Evolutionary conservation across 768 basidiomycete species (phyloP).

Genomic region (Hericium rajendrae): DNA sequence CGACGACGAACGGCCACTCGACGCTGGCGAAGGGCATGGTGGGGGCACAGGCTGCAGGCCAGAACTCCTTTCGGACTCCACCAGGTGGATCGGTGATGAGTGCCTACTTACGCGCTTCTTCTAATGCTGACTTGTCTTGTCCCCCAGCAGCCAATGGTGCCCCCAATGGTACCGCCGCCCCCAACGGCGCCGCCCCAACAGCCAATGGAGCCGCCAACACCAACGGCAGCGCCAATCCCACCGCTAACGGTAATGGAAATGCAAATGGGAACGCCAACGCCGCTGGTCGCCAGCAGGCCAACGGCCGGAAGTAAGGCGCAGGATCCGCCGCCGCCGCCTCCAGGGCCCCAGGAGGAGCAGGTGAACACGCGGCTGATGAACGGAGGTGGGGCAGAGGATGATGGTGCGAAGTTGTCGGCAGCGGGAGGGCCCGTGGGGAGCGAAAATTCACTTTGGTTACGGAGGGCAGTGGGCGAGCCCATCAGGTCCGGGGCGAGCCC

Average conservation of each 20-base stretch:
- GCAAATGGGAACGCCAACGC: constrained; percentile 1
- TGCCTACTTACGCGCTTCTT: constrained; percentile 10
- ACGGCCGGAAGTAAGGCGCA: constrained; percentile 2
- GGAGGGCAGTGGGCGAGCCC: neutral
- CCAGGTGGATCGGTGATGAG: constrained; percentile 17
- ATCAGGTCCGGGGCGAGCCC: neutral
- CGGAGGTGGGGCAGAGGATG: neutral
- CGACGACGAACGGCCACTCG: constrained; percentile 4
- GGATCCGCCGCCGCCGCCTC: neutral
- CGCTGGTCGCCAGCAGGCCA: constrained; percentile 2
- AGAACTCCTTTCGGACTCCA: constrained; percentile 7
- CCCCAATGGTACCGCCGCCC: neutral
- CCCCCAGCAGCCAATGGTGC: neutral
- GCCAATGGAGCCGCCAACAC: neutral
- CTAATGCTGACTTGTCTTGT: constrained; percentile 9
- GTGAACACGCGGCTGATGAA: neutral
- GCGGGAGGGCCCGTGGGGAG: neutral
- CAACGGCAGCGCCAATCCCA: neutral
- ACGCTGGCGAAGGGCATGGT: constrained; percentile 4
- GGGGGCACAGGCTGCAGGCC: neutral
- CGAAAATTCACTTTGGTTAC: neutral
- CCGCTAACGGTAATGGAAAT: neutral
- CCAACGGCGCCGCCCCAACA: neutral
- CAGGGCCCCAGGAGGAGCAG: neutral
- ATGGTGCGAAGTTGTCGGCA: neutral